Base-by-base conservation (phyloP, 23 red algal genomes). In the Porphyridium purpureum region DNA sequence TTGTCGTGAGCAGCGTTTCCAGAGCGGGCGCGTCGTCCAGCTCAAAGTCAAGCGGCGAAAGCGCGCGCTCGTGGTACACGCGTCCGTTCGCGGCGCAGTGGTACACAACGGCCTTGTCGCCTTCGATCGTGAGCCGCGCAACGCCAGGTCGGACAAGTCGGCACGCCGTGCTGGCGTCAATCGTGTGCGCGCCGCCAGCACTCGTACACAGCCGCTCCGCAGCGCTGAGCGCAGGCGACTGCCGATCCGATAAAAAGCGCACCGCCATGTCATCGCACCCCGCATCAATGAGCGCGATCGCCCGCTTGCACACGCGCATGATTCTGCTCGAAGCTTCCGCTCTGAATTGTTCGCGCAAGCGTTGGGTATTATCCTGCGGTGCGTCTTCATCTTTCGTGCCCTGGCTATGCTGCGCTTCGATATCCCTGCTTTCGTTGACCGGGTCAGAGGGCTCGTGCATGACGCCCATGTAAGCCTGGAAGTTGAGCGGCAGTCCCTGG, bases 381-480 rank as follows among this genome's bases (percentile, higher is more conserved):
- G 28, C 34, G 44, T 5, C 2, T 15, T 22, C 14, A 22, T 5
- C 14, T 21, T 22, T 2, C 19, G 2, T 8, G 1, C 6, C 19
- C 19, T 5, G 44, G 44, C 44, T 15, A 22, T 22, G 44, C 6
- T 48, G 1, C 4, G 3, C 44, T 15, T 9, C 44, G 40, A 11
- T 5, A 19, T 19, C 40, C 14, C 40, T 19, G 44, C 14, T 9
- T 2, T 22, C 0, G 3, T 0, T 22, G 44, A 15, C 4, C 19
- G 4, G 0, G 23, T 22, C 14, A n/a, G n/a, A n/a, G n/a, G 44
- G 23, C 44, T 15, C 19, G 19, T 15, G 44, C 14, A 22, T 22
- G 0, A 82, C 64, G 21, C 76, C 76, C 27, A 63, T 48, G 36
- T 52, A 68, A 3, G 44, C 40, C 5, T 33, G 54, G 59, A 82